These are phyloP conservation scores for Sordariomycetes sp. DNA, from an alignment of 2,329 filamentous ascomycete genomes.

Conservation along the genomic window DNA sequence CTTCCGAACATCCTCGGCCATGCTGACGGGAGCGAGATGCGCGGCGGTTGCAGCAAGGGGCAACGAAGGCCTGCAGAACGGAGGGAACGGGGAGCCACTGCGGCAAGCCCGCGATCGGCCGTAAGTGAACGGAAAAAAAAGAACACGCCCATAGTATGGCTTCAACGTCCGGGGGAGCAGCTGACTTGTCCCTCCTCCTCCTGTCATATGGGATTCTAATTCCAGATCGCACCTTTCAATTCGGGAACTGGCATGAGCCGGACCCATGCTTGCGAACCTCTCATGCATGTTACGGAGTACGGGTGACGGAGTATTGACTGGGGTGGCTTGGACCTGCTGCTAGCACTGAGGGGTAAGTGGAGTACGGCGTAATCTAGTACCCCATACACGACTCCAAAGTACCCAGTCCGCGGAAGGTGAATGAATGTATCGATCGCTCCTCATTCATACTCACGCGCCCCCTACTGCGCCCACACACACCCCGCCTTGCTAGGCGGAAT, in stretches of 20 bases:
- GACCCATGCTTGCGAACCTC: not conserved
- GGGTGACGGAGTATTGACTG: not conserved
- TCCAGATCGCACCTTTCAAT: not conserved
- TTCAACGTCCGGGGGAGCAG: not conserved
- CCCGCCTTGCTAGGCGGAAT: conserved; percentile 11
- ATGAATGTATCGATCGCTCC: conserved; percentile 7
- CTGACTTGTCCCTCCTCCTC: not conserved
- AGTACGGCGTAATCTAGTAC: not conserved
- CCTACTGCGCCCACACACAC: conserved; percentile 6
- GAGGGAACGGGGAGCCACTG: not conserved
- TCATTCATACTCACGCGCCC: conserved; percentile 7
- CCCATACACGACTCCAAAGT: not conserved
- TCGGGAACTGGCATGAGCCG: not conserved
- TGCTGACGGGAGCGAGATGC: not conserved
- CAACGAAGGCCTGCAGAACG: not conserved
- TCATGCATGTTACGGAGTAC: not conserved
- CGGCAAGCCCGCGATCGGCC: not conserved
- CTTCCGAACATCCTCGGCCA: not conserved
- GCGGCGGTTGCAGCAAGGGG: not conserved
- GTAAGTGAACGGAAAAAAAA: not conserved
- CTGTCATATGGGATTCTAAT: not conserved
- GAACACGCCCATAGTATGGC: not conserved
- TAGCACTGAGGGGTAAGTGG: not conserved
- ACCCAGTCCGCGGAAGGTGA: not conserved
- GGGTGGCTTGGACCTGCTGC: not conserved